Base-by-base conservation (phyloP, 2,329 filamentous ascomycete species). In the Sporothrix luriei region DNA sequence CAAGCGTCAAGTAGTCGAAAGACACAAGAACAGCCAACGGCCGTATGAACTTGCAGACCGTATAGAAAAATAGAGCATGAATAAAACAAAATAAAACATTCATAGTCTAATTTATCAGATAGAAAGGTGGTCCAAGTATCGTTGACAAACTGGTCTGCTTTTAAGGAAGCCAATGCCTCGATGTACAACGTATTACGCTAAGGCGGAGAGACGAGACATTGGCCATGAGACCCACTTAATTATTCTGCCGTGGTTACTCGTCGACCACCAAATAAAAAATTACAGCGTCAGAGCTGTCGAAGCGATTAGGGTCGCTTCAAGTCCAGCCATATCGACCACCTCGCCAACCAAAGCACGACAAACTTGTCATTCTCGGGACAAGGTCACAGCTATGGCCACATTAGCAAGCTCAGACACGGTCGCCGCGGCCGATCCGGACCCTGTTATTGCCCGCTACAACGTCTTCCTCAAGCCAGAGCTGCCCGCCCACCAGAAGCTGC, bases 381-480 rank as follows among this genome's bases (percentile, higher is more conserved):
- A 9, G 13, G 14, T 3, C 6, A 29, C 19, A 19, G 59, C 3
- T 4, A 69, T 29, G 26, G 19, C 16, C 16, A 55, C n/a, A n/a
- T n/a, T 40, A 29, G 16, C 26, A 24, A 49, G 13, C 24, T 7
- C 54, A n/a, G 46, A 21, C 9, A 40, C 24, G 38, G 49, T 57
- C 26, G 59, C 68, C 16, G 64, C 64, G 24, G 77, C 79, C 55
- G 85, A 88, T 61, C 79, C 85, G 24, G 91, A 94, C 76, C 91
- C 91, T 68, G 84, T 94, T 73, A 84, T 90, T 68, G 85, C 88
- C 54, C 88, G 86, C 72, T 98, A 97, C 85, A 87, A 92, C 77
- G 88, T 98, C 79, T 94, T 90, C 81, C 88, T 97, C 77, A 97
- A 94, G 75, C 90, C 92, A 26, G 82, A 85, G 24, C 86, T 91